phyloP scores from a whole-genome alignment of 495 filamentous ascomycete genomes.

The Acidomyces sp. region DNA sequence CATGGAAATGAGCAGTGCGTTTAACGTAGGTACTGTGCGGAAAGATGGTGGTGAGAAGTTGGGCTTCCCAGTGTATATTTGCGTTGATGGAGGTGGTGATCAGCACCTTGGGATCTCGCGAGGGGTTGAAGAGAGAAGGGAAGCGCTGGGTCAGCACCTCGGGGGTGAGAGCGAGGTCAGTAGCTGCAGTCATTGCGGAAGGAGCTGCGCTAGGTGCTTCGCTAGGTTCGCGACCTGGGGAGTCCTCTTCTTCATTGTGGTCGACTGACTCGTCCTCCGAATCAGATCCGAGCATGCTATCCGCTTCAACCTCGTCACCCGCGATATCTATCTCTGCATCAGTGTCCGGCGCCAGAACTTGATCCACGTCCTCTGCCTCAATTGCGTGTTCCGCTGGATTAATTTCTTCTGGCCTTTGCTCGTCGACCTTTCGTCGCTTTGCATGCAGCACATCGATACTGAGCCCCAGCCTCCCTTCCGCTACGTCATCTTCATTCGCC shows the following conservation, averaged over 20 bases:
- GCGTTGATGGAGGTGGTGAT: slow-evolving; percentile 81
- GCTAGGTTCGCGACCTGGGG: slow-evolving; percentile 10
- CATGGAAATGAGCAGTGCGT: slow-evolving; percentile 63
- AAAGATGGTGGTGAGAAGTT: slow-evolving; percentile 64
- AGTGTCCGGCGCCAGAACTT: slow-evolving; percentile 30
- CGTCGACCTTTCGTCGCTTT: slow-evolving; percentile 46
- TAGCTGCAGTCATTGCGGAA: slow-evolving; percentile 13
- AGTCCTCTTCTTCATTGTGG: slow-evolving; percentile 31
- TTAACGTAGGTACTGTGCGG: slow-evolving; percentile 80
- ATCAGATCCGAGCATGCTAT: slow-evolving; percentile 55
- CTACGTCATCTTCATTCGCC: slow-evolving; percentile 54
- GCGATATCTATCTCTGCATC: slow-evolving; percentile 41
- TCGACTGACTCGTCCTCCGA: slow-evolving; percentile 35
- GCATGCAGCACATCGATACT: slow-evolving; percentile 66
- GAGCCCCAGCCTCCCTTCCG: slow-evolving; percentile 42
- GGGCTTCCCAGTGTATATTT: slow-evolving; percentile 68
- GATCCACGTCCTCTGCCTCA: slow-evolving; percentile 35
- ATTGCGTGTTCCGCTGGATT: slow-evolving; percentile 26
- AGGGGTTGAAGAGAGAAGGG: slow-evolving; percentile 58
- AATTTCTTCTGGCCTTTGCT: slow-evolving; percentile 17
- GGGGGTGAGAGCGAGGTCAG: slow-evolving; percentile 30
- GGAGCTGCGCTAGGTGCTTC: slow-evolving; percentile 16
- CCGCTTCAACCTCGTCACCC: too few relatives aligned
- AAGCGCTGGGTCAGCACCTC: slow-evolving; percentile 40
- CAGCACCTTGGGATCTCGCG: slow-evolving; percentile 58